These are phyloP conservation scores for Pythium grandisporangium DNA, from an alignment of 352 stramenopile genomes.

Conservation along the genomic window DNA sequence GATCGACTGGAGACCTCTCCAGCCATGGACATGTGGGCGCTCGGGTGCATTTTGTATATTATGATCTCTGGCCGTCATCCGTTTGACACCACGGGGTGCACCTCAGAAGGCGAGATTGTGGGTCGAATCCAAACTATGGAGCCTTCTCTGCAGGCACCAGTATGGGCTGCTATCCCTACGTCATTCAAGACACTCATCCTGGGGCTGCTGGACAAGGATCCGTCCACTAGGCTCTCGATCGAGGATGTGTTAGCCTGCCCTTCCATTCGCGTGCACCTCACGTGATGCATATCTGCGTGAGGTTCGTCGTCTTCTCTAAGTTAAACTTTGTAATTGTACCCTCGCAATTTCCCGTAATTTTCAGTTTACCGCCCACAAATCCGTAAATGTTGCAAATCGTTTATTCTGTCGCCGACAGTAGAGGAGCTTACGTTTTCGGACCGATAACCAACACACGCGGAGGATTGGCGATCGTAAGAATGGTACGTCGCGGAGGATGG, in stretches of 20 bases:
- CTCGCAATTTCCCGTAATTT: no score
- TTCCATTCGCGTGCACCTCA: conserved; percentile 2
- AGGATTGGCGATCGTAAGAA: no score
- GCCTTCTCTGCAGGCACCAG: no score
- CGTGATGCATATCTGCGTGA: no score
- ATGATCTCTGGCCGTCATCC: conserved; percentile 76
- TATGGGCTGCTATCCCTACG: conserved; percentile 35
- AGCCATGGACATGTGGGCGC: conserved; percentile 85
- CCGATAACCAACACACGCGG: no score
- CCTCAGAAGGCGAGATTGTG: conserved; percentile 70
- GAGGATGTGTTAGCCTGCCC: conserved; percentile 39
- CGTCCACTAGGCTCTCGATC: conserved; percentile 28
- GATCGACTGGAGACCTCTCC: conserved; percentile 35
- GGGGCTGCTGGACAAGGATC: conserved; percentile 69
- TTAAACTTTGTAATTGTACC: no score
- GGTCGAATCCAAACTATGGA: conserved; percentile 35
- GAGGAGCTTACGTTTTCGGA: no score
- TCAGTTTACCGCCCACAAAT: no score
- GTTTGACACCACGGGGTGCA: conserved; percentile 78
- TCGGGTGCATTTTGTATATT: conserved; percentile 86
- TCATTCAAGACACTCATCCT: conserved; percentile 60
- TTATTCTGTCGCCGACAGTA: no score
- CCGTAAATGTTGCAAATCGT: no score
- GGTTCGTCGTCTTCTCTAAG: no score
- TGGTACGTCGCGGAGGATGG: no score